Conservation (phyloP, 306 rosid species). For the Inga oerstediana region DNA sequence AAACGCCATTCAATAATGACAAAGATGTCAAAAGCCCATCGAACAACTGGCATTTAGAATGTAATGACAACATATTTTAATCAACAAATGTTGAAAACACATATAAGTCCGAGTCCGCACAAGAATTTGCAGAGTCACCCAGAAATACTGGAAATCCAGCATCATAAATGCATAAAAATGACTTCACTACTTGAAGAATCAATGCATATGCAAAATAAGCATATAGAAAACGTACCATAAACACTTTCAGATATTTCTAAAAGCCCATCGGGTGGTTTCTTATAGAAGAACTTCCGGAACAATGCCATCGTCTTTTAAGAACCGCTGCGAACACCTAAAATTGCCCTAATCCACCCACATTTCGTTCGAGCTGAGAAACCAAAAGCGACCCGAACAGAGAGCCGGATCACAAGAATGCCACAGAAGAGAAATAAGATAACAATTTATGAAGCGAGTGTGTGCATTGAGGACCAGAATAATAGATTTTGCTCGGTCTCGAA, state of each 20-base stretch:
- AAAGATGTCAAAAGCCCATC: conserved; percentile 29
- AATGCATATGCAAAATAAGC: conserved; percentile 30
- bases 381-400: conserved; percentile 10
- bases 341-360: conserved; percentile 49
- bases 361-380: conserved; percentile 36
- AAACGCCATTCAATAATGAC: conserved; percentile 22
- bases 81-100: conserved; percentile 1
- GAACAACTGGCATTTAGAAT: conserved; percentile 23
- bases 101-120: conserved; percentile 8
- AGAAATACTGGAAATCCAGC: conserved; percentile 26
- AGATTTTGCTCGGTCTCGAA: conserved; percentile 73
- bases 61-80: conserved; percentile 14
- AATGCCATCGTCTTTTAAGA: conserved; percentile 74
- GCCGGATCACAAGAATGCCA: conserved; percentile 46
- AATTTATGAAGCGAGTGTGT: conserved; percentile 56
- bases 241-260: conserved; percentile 93
- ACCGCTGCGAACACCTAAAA: conserved; percentile 43
- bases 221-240: conserved; percentile 68
- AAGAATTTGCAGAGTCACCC: conserved; percentile 19
- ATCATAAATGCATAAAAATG: conserved; percentile 23
- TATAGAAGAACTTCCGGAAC: conserved; percentile 86
- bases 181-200: conserved; percentile 28
- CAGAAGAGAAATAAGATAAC: conserved; percentile 28
- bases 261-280: conserved; percentile 98
- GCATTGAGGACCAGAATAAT: conserved; percentile 56